Conservation (phyloP, 169 alveolate genomes). For the Plasmodium sp. region DNA sequence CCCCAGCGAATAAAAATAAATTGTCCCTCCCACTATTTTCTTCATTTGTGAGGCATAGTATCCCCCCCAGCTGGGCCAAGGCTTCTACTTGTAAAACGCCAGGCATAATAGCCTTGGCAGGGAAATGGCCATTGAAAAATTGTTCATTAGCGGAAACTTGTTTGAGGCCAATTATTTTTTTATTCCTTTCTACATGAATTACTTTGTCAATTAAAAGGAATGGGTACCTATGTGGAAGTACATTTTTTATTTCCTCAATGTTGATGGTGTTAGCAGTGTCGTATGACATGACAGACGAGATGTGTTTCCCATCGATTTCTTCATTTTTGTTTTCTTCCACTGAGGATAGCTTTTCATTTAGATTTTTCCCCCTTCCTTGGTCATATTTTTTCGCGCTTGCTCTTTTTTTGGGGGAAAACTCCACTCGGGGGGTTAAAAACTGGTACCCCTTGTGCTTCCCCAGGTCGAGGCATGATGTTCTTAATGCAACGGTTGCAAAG, state of each 20-base stretch:
- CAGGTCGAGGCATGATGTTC: background rate
- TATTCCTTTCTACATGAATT: conserved; percentile 73
- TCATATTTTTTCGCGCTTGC: background rate
- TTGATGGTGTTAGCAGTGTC: conserved; percentile 20
- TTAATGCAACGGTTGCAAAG: background rate
- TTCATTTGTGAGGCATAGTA: conserved; percentile 77
- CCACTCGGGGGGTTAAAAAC: conserved; percentile 5
- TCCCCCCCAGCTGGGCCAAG: conserved; percentile 82
- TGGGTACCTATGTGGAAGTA: conserved; percentile 82
- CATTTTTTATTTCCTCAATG: conserved; percentile 69
- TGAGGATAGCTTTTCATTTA: background rate
- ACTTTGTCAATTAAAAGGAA: conserved; percentile 82
- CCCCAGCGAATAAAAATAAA: conserved; percentile 81
- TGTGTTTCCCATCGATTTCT: conserved; percentile 6
- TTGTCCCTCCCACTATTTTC: conserved; percentile 66
- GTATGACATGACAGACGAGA: conserved; percentile 10
- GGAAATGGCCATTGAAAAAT: conserved; percentile 83
- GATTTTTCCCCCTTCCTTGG: background rate
- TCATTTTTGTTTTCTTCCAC: background rate
- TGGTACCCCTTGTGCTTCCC: background rate
- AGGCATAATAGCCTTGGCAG: conserved; percentile 78
- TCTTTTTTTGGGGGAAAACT: background rate
- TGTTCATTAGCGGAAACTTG: conserved; percentile 76
- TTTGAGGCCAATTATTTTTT: conserved; percentile 79
- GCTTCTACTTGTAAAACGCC: conserved; percentile 84